Evolutionary conservation across 345 rosid genomes (phyloP).

Genomic region (Triadica sebifera): DNA sequence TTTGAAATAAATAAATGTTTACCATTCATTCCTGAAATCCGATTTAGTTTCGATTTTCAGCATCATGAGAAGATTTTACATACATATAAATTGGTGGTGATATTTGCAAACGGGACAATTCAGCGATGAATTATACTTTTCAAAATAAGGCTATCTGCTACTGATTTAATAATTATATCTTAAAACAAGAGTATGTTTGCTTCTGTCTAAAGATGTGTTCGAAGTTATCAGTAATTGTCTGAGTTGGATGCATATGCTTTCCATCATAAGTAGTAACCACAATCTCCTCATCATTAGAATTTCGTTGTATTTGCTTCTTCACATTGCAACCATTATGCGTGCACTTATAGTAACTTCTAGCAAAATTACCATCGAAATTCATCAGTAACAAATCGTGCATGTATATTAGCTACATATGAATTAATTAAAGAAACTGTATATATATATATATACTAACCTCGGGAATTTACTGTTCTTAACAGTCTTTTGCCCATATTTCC

Average conservation of each 20-base stretch:
- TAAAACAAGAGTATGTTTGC: neutral
- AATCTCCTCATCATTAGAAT: constrained; percentile 37
- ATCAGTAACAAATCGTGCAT: no score
- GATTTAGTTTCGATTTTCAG: no score
- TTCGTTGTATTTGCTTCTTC: constrained; percentile 50
- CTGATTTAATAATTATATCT: no score
- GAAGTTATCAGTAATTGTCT: constrained; percentile 32
- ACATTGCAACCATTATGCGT: constrained; percentile 45
- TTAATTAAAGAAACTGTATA: no score
- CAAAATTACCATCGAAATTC: neutral
- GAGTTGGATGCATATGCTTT: constrained; percentile 34
- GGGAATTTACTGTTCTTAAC: constrained; percentile 44
- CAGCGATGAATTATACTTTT: no score
- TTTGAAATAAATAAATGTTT: no score
- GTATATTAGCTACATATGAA: no score
- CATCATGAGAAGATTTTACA: no score
- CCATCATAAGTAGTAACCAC: constrained; percentile 54
- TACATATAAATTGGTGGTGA: no score
- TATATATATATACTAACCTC: constrained; percentile 39
- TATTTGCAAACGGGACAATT: no score
- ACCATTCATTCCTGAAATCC: no score
- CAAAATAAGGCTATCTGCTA: no score
- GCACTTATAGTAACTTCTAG: constrained; percentile 51
- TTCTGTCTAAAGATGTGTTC: constrained; percentile 33
- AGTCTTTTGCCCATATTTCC: constrained; percentile 48